These are phyloP conservation scores for Alternaria triticimaculans DNA, from an alignment of 2,329 filamentous ascomycete genomes.

Conservation along the genomic window DNA sequence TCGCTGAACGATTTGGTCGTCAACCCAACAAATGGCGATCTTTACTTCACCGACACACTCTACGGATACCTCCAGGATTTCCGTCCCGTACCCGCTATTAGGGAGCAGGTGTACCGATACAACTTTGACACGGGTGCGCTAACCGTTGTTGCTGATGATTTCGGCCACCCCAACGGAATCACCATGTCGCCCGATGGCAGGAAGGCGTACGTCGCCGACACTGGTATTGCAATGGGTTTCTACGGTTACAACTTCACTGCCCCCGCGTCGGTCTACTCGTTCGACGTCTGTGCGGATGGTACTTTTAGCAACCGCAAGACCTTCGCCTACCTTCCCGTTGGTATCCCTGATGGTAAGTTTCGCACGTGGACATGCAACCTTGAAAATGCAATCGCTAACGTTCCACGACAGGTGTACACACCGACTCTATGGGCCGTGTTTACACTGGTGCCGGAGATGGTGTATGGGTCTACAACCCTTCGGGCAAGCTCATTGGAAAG, in stretches of 20 bases:
- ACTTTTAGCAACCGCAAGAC: constrained; percentile 31
- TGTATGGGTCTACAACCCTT: constrained; percentile 58
- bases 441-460: constrained; percentile 60
- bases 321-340: constrained; percentile 25
- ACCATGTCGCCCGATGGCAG: constrained; percentile 51
- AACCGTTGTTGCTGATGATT: constrained; percentile 48
- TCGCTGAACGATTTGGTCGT: constrained; percentile 51
- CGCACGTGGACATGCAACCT: background rate
- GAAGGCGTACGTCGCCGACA: constrained; percentile 54
- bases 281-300: constrained; percentile 27
- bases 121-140: constrained; percentile 49
- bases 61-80: constrained; percentile 34
- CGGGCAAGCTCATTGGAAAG: constrained; percentile 54
- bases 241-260: constrained; percentile 29
- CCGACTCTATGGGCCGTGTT: constrained; percentile 58
- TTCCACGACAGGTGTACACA: constrained; percentile 20
- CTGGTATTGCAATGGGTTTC: constrained; percentile 31
- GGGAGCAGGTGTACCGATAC: constrained; percentile 50
- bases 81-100: constrained; percentile 32
- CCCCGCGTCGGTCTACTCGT: constrained; percentile 32
- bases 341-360: constrained; percentile 27
- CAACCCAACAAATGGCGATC: constrained; percentile 46
- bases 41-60: constrained; percentile 57
- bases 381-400: constrained; percentile 6
- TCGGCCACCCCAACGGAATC: constrained; percentile 52